Conservation (phyloP, 179 eudicot genomes). For the Silene coronaria region DNA sequence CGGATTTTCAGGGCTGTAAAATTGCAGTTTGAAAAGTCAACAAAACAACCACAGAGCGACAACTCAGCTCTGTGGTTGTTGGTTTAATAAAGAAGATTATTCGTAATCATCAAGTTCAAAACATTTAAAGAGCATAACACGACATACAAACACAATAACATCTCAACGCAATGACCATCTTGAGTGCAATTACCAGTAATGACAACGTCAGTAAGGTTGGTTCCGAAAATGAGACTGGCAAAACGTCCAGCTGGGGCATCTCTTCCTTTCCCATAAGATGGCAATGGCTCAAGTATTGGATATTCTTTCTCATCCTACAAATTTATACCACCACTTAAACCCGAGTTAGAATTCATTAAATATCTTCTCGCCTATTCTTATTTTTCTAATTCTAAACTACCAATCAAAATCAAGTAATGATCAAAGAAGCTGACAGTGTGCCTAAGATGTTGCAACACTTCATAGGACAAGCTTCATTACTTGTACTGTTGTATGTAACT, state of each 20-base stretch:
- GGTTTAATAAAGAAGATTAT: no score
- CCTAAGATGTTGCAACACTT: no score
- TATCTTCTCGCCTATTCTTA: background rate
- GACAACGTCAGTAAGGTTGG: slow-evolving; percentile 63
- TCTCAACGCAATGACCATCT: background rate
- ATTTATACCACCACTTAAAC: background rate
- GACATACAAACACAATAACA: background rate
- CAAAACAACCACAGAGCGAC: no score
- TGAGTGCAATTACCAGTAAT: slow-evolving; percentile 48
- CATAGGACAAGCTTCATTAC: no score
- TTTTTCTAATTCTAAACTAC: background rate
- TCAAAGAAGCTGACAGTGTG: no score
- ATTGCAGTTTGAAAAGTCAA: no score
- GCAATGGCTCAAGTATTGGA: slow-evolving; percentile 49
- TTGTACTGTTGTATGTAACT: no score
- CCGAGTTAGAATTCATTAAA: background rate
- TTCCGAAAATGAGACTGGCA: slow-evolving; percentile 56
- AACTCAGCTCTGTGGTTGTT: no score
- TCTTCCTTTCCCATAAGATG: slow-evolving; percentile 77
- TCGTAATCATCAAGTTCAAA: no score
- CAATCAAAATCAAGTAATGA: no score
- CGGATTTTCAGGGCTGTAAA: no score
- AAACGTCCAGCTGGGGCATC: slow-evolving; percentile 57
- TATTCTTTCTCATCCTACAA: slow-evolving; percentile 38
- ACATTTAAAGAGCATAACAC: background rate